A percentile compares a stretch with the other conserved stretches of the same genome.
Evolutionary conservation across 768 basidiomycete species (phyloP).

Genomic region (Boletus rubropictus): DNA sequence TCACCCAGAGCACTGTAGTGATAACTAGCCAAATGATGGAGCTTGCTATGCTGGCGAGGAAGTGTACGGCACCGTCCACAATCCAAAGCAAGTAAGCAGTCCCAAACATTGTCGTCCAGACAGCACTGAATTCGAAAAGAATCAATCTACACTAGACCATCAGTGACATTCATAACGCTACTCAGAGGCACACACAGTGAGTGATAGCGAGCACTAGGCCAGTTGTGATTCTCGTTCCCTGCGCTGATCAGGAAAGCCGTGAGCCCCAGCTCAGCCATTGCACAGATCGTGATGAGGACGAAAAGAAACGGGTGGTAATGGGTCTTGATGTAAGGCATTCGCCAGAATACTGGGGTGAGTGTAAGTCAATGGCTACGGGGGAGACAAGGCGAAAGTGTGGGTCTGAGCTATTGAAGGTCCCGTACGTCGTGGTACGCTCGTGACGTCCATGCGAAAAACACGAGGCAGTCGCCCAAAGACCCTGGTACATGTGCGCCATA

Average conservation of each 20-base stretch:
- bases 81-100: conserved; percentile 69
- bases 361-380: conserved; percentile 11
- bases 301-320: conserved; percentile 61
- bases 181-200: conserved; percentile 43
- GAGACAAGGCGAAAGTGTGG: conserved; percentile 7
- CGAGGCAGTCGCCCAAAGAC: conserved; percentile 20
- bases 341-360: conserved; percentile 11
- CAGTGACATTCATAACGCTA: conserved; percentile 1
- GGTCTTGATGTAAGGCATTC: conserved; percentile 42
- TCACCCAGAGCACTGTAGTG: conserved; percentile 64
- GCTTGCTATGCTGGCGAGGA: conserved; percentile 72
- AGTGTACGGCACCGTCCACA: conserved; percentile 55
- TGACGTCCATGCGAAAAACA: conserved; percentile 30
- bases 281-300: conserved; percentile 57
- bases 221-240: conserved; percentile 57
- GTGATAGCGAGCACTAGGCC: conserved; percentile 60
- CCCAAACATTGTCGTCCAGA: conserved; percentile 73
- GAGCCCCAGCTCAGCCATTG: conserved; percentile 68
- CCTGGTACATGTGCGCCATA: conserved; percentile 2
- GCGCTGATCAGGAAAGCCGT: conserved; percentile 67
- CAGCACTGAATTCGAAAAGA: conserved; percentile 56
- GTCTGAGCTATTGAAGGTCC: conserved; percentile 16
- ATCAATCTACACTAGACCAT: conserved; percentile 39
- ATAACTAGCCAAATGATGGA: conserved; percentile 69
- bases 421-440: conserved; percentile 21